Evolutionary conservation across 2,329 filamentous ascomycete genomes (phyloP).

Genomic region (Setomelanomma holmii): DNA sequence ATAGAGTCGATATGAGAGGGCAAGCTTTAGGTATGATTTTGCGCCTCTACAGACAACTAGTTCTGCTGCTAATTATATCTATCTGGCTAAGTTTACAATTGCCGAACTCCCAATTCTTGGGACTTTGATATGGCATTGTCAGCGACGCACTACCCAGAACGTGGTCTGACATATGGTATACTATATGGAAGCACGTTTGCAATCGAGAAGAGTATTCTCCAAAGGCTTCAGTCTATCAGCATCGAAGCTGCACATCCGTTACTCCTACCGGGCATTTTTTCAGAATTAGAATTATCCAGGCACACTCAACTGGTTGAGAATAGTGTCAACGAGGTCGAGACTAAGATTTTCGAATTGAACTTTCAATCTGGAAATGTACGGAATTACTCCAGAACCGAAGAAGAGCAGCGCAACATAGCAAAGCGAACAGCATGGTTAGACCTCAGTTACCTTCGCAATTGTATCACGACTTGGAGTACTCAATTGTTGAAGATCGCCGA

Average conservation of each 20-base stretch:
- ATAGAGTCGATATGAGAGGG: slow-evolving; percentile 13
- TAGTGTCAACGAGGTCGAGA: slow-evolving; percentile 18
- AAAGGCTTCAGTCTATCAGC: slow-evolving; percentile 6
- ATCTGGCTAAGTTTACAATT: slow-evolving; percentile 23
- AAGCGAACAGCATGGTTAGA: slow-evolving; percentile 25
- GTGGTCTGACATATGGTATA: slow-evolving; percentile 17
- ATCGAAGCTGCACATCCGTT: slow-evolving; percentile 20
- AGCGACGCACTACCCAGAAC: slow-evolving; percentile 15
- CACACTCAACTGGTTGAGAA: slow-evolving; percentile 18
- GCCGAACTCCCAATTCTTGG: slow-evolving; percentile 25
- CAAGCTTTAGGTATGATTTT: slow-evolving; percentile 13
- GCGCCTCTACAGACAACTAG: background rate
- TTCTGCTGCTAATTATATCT: background rate
- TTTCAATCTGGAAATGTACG: background rate
- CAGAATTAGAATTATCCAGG: slow-evolving; percentile 19
- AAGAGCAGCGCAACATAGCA: slow-evolving; percentile 9
- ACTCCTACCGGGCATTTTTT: slow-evolving; percentile 20
- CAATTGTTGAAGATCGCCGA: slow-evolving; percentile 20
- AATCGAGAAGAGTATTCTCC: slow-evolving; percentile 14
- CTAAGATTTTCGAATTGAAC: slow-evolving; percentile 19
- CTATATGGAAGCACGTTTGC: slow-evolving; percentile 17
- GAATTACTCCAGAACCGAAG: background rate
- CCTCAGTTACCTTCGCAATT: slow-evolving; percentile 23
- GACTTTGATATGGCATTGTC: slow-evolving; percentile 20
- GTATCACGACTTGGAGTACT: slow-evolving; percentile 21